Evolutionary conservation across 305 asterid species (phyloP).

Genomic region (Fraxinus angustifolia): DNA sequence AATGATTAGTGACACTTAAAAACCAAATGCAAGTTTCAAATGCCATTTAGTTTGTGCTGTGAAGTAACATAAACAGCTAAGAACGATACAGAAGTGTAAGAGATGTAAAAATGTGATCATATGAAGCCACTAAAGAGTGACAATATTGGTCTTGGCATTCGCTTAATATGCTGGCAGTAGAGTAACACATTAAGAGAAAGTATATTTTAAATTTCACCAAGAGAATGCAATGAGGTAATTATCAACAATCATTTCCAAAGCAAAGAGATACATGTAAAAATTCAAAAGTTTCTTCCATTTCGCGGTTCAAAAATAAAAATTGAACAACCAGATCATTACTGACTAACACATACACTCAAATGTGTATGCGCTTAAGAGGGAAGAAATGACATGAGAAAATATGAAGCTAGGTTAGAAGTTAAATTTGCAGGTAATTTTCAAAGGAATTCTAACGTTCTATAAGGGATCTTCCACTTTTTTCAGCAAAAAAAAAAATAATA

Average conservation of each 20-base stretch:
- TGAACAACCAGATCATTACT: not conserved
- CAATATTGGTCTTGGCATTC: not conserved
- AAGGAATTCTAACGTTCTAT: not conserved
- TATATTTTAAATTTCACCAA: not conserved
- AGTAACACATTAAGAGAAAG: not conserved
- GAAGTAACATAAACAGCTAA: not conserved
- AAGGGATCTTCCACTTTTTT: not conserved
- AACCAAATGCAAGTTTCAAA: not conserved
- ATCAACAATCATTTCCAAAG: not conserved
- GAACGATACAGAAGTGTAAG: not conserved
- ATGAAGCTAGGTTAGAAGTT: not conserved
- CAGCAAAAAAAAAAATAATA: not conserved
- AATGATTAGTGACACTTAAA: not conserved
- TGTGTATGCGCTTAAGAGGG: not conserved
- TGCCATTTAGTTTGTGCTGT: not conserved
- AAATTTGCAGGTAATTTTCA: not conserved
- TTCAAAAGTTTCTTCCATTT: not conserved
- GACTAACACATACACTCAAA: not conserved
- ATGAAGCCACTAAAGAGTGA: not conserved
- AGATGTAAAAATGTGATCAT: not conserved
- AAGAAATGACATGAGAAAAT: not conserved
- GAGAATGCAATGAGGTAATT: not conserved
- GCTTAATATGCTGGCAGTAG: not conserved
- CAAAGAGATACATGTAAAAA: not conserved
- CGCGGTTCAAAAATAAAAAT: not conserved